phyloP scores from a whole-genome alignment of 192 early-diverging fungal genomes.

The Backusella morwellensis region DNA sequence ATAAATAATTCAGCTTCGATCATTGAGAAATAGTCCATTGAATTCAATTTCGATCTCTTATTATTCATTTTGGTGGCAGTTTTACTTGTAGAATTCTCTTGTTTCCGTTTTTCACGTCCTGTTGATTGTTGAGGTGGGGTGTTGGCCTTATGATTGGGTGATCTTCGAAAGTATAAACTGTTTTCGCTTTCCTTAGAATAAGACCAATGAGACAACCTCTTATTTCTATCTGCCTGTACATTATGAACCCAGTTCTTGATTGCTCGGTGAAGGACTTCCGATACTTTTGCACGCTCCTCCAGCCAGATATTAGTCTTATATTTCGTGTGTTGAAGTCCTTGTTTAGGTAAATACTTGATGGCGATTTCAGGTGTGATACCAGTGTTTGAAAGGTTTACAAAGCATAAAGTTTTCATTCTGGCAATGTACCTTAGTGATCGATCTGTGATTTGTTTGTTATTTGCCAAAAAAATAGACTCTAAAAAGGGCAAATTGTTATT shows the following conservation, averaged over 20 bases:
- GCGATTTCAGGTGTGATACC: background rate
- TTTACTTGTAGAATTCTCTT: background rate
- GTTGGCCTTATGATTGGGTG: background rate
- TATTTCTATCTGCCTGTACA: background rate
- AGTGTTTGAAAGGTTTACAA: background rate
- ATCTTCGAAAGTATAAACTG: background rate
- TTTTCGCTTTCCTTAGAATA: background rate
- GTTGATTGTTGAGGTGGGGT: background rate
- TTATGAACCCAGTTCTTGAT: background rate
- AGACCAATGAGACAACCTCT: background rate
- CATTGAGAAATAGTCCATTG: constrained; percentile 1
- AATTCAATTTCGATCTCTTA: background rate
- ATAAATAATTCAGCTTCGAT: background rate
- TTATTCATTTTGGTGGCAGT: background rate
- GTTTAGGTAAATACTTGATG: background rate
- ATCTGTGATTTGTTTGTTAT: background rate
- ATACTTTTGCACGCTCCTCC: background rate
- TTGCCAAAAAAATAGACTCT: background rate
- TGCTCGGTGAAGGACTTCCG: background rate
- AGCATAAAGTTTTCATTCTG: background rate
- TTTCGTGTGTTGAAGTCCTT: background rate
- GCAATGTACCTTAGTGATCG: background rate
- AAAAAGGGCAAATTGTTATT: background rate
- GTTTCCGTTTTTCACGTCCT: background rate
- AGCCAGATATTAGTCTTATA: background rate